These are phyloP conservation scores for Hyaloscypha finlandica DNA, from an alignment of 495 filamentous ascomycete species.

Conservation along the genomic window DNA sequence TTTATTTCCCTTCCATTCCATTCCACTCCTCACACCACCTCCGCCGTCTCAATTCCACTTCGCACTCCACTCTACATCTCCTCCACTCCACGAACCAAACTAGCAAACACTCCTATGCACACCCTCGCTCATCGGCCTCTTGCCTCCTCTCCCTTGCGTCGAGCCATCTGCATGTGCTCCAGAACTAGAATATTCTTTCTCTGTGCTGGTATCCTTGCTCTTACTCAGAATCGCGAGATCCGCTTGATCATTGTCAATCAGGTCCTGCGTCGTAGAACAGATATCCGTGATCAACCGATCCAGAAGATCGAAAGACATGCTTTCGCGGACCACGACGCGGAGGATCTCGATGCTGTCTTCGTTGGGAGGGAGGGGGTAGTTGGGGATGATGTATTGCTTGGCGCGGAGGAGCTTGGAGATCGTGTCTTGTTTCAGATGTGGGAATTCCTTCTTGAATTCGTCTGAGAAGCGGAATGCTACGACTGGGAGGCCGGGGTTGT, in stretches of 20 bases:
- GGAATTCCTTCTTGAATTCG: slow-evolving; percentile 61
- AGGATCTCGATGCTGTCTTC: slow-evolving; percentile 67
- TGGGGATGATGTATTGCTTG: slow-evolving; percentile 76
- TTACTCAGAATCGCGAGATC: slow-evolving; percentile 39
- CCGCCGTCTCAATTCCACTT: too few relatives aligned
- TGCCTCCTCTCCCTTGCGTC: slow-evolving; percentile 31
- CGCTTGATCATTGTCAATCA: slow-evolving; percentile 38
- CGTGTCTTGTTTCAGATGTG: slow-evolving; percentile 65
- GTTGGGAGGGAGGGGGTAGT: slow-evolving; percentile 69
- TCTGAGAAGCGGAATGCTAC: slow-evolving; percentile 69
- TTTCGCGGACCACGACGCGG: slow-evolving; percentile 68
- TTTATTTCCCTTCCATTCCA: too few relatives aligned
- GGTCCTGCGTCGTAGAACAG: slow-evolving; percentile 54
- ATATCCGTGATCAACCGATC: slow-evolving; percentile 62
- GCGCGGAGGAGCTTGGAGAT: slow-evolving; percentile 66
- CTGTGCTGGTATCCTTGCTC: slow-evolving; percentile 28
- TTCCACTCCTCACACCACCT: too few relatives aligned
- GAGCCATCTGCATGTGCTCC: slow-evolving; percentile 21
- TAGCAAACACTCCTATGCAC: slow-evolving; percentile 63
- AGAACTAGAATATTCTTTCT: slow-evolving; percentile 37
- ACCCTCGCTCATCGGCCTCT: slow-evolving; percentile 55
- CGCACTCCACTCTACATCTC: too few relatives aligned
- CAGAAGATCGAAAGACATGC: slow-evolving; percentile 67
- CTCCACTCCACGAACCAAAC: background rate
- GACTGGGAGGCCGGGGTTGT: slow-evolving; percentile 69